Percentiles rank a stretch among this genome's conserved stretches.
phyloP scores from a whole-genome alignment of 2,329 filamentous ascomycete genomes.

The Botrytis paeoniae region DNA sequence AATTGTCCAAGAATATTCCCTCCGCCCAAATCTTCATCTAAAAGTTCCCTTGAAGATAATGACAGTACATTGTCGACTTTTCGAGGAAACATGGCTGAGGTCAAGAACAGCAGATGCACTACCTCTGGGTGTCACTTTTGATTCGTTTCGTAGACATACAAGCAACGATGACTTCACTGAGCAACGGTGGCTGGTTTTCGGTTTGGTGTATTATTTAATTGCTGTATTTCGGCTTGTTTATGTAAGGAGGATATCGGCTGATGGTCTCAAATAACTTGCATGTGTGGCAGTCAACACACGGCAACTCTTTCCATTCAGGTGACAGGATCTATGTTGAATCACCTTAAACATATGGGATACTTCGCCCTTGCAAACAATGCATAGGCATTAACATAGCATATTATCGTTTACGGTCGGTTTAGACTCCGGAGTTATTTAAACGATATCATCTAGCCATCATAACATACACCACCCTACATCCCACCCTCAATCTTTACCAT shows the following conservation, averaged over 20 bases:
- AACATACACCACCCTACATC: background rate
- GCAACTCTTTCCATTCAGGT: background rate
- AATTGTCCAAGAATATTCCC: fast-evolving
- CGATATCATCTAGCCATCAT: background rate
- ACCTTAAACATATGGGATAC: background rate
- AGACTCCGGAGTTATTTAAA: background rate
- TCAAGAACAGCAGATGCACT: too few relatives aligned
- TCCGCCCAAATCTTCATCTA: too few relatives aligned
- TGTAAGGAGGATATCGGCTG: too few relatives aligned
- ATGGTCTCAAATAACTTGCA: background rate
- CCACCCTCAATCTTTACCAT: background rate
- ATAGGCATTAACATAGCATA: background rate
- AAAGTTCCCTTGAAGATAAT: fast-evolving
- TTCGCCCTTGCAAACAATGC: background rate
- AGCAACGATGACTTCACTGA: too few relatives aligned
- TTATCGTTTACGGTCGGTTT: background rate
- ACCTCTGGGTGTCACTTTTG: too few relatives aligned
- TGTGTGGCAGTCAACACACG: background rate
- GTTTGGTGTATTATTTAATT: too few relatives aligned
- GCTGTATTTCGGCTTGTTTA: too few relatives aligned
- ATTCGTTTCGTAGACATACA: too few relatives aligned
- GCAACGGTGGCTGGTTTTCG: too few relatives aligned
- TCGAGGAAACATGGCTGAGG: background rate
- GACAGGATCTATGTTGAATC: background rate
- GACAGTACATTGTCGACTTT: fast-evolving